Percentiles rank a stretch among this genome's conserved stretches.
These are phyloP conservation scores for Deuterostichococcus epilithicus DNA, from an alignment of 139 green algal species.

Conservation along the genomic window DNA sequence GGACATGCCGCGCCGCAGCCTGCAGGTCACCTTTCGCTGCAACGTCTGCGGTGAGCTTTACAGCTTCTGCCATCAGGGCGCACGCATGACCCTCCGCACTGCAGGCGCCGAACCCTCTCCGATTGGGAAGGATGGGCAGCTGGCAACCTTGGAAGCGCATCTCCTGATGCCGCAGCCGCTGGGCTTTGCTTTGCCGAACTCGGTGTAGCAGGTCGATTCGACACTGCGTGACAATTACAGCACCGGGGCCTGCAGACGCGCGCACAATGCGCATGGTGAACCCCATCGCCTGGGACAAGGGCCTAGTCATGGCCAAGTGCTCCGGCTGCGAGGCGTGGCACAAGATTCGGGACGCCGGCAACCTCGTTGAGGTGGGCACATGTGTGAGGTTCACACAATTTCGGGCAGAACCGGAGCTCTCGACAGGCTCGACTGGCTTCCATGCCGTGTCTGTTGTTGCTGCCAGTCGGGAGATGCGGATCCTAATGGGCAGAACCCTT, in stretches of 20 bases:
- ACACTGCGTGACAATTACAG: too few species aligned
- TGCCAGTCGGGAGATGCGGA: too few species aligned
- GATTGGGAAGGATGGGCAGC: not conserved
- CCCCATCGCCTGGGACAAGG: constrained; percentile 57
- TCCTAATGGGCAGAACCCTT: too few species aligned
- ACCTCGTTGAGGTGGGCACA: constrained; percentile 48
- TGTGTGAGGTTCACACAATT: too few species aligned
- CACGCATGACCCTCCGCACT: too few species aligned
- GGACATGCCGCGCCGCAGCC: constrained; percentile 26
- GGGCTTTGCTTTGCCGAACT: too few species aligned
- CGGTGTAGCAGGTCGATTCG: not conserved
- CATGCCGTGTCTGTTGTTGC: not conserved
- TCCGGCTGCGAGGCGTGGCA: constrained; percentile 52
- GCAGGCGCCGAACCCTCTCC: too few species aligned
- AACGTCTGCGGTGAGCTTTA: constrained; percentile 51
- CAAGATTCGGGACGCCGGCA: constrained; percentile 34
- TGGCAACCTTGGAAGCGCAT: not conserved
- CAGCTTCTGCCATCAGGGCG: too few species aligned
- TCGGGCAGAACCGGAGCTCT: too few species aligned
- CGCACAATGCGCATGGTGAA: constrained; percentile 52
- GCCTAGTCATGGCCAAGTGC: constrained; percentile 54
- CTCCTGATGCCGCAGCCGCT: too few species aligned
- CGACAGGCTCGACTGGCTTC: too few species aligned
- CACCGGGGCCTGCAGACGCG: constrained; percentile 29
- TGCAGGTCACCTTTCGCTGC: constrained; percentile 59